phyloP scores from a whole-genome alignment of 305 asterid genomes.

The Fraxinus greggii region DNA sequence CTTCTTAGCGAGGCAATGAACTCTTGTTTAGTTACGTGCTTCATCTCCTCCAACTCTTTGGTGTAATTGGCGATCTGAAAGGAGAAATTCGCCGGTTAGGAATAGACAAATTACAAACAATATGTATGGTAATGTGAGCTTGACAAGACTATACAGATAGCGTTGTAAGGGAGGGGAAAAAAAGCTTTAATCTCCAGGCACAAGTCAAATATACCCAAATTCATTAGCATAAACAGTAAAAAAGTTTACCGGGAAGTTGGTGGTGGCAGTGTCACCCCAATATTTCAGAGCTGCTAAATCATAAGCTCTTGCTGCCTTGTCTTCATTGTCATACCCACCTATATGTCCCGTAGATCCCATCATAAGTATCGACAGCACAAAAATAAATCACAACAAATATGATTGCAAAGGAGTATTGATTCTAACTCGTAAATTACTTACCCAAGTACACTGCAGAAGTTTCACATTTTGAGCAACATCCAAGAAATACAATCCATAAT shows the following conservation, averaged over 20 bases:
- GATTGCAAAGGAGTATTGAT: not conserved
- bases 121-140: not conserved
- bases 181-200: not conserved
- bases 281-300: slow-evolving; percentile 98
- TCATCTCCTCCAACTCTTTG: slow-evolving; percentile 88
- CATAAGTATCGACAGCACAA: not conserved
- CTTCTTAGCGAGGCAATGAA: slow-evolving; percentile 94
- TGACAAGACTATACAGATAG: not conserved
- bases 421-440: slow-evolving; percentile 33
- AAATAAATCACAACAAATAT: not conserved
- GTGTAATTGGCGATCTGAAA: slow-evolving; percentile 65
- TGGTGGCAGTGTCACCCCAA: slow-evolving; percentile 94
- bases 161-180: not conserved
- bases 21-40: slow-evolving; percentile 78
- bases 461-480: slow-evolving; percentile 30
- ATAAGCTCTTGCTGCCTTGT: slow-evolving; percentile 90
- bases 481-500: slow-evolving; percentile 28
- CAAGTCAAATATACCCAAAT: not conserved
- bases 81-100: not conserved
- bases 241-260: slow-evolving; percentile 75
- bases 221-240: not conserved
- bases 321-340: slow-evolving; percentile 99
- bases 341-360: slow-evolving; percentile 18
- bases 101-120: not conserved
- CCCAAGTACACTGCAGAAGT: slow-evolving; percentile 76